These are phyloP conservation scores for Linum tenue DNA, from an alignment of 345 rosid genomes.

Conservation along the genomic window DNA sequence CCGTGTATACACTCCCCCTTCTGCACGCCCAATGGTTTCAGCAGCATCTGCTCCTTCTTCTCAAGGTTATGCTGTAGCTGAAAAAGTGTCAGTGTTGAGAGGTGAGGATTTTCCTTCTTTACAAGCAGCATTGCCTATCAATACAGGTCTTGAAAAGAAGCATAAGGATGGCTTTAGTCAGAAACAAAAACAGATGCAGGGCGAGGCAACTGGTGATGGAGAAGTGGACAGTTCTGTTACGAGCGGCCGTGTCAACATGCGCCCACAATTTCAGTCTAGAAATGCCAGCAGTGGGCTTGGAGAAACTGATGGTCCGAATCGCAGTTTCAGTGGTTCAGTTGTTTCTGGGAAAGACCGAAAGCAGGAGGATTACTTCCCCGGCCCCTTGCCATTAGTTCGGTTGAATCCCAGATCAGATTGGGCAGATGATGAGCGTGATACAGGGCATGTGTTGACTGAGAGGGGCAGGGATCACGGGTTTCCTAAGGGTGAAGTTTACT, in stretches of 20 bases:
- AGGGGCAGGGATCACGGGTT: conserved; percentile 54
- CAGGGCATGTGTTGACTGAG: conserved; percentile 55
- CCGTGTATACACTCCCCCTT: conserved; percentile 41
- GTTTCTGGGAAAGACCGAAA: conserved; percentile 39
- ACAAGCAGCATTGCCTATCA: conserved; percentile 58
- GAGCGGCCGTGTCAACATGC: conserved; percentile 47
- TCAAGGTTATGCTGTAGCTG: conserved; percentile 21
- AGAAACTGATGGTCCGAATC: conserved; percentile 32
- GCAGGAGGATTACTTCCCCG: conserved; percentile 53
- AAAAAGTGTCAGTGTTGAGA: conserved; percentile 62
- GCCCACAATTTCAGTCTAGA: conserved; percentile 47
- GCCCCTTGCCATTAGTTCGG: conserved; percentile 66
- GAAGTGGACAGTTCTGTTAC: conserved; percentile 25
- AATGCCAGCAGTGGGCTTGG: conserved; percentile 25
- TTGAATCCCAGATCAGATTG: conserved; percentile 90
- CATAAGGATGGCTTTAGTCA: conserved; percentile 59
- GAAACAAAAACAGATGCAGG: conserved; percentile 50
- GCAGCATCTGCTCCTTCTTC: conserved; percentile 27
- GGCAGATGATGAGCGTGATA: conserved; percentile 99
- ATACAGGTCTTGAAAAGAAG: conserved; percentile 47
- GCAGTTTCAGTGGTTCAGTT: conserved; percentile 28
- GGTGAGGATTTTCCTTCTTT: conserved; percentile 96
- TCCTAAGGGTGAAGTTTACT: conserved; percentile 48
- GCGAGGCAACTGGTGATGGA: conserved; percentile 38
- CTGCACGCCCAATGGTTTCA: conserved; percentile 29